These are phyloP conservation scores for Jacaranda mimosifolia DNA, from an alignment of 257 asterid species.

Conservation along the genomic window DNA sequence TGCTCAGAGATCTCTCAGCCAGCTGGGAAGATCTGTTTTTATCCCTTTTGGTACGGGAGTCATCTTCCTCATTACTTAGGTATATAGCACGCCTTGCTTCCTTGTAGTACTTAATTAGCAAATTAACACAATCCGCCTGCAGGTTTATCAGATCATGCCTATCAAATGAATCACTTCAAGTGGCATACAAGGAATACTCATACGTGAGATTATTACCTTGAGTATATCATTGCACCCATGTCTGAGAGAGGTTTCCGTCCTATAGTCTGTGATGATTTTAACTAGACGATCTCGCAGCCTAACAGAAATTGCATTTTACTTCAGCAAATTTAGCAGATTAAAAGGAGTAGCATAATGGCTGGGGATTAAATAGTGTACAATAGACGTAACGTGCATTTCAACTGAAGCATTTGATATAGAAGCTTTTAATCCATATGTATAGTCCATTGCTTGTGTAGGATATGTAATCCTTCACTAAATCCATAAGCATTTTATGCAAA, in stretches of 20 bases:
- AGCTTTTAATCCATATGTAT: background rate
- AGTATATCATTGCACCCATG: conserved; percentile 95
- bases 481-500: background rate
- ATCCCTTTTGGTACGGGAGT: conserved; percentile 58
- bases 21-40: conserved; percentile 45
- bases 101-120: conserved; percentile 83
- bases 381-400: background rate
- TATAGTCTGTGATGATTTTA: conserved; percentile 92
- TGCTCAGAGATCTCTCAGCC: conserved; percentile 58
- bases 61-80: conserved; percentile 81
- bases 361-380: background rate
- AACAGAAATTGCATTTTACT: conserved; percentile 46
- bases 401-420: background rate
- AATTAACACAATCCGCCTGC: conserved; percentile 95
- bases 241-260: conserved; percentile 96
- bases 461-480: background rate
- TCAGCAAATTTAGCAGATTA: conserved; percentile 16
- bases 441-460: conserved; percentile 12
- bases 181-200: background rate
- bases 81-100: conserved; percentile 91
- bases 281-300: conserved; percentile 96
- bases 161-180: conserved; percentile 1
- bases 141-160: conserved; percentile 1
- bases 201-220: conserved; percentile 60
- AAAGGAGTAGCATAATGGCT: background rate